Evolutionary conservation across 2,329 filamentous ascomycete genomes (phyloP).

Genomic region (Biscogniauxia mediterranea): DNA sequence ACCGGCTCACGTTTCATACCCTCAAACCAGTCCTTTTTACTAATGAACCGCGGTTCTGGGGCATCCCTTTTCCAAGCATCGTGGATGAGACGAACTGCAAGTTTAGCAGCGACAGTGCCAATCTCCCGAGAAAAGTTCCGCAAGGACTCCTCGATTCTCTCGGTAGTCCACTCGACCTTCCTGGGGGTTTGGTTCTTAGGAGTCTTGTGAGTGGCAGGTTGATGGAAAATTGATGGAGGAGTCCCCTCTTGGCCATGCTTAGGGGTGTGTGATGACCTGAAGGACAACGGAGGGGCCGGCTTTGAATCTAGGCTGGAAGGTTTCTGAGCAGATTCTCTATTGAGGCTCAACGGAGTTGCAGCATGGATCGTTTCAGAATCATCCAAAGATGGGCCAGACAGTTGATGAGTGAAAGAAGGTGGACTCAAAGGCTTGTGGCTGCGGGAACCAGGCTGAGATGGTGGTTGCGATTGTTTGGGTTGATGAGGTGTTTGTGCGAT

Average conservation of each 20-base stretch:
- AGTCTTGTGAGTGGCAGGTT: conserved; percentile 25
- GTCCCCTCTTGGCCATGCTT: conserved; percentile 17
- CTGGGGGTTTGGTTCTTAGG: conserved; percentile 35
- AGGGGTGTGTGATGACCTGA: conserved; percentile 14
- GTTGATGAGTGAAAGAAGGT: conserved; percentile 14
- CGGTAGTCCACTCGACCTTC: conserved; percentile 41
- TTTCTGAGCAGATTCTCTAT: conserved; percentile 19
- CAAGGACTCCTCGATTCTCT: conserved; percentile 43
- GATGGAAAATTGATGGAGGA: conserved; percentile 18
- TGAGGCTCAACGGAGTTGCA: conserved; percentile 19
- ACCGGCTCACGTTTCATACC: conserved; percentile 38
- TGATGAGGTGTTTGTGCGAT: conserved; percentile 8
- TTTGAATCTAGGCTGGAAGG: conserved; percentile 18
- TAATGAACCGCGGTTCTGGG: conserved; percentile 38
- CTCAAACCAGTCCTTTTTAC: conserved; percentile 48
- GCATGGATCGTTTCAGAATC: conserved; percentile 16
- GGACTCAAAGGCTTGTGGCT: conserved; percentile 22
- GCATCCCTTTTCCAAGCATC: conserved; percentile 42
- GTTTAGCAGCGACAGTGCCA: conserved; percentile 43
- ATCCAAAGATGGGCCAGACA: conserved; percentile 10
- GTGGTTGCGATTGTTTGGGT: conserved; percentile 10
- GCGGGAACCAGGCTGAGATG: conserved; percentile 19
- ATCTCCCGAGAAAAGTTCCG: conserved; percentile 42
- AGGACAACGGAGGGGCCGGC: conserved; percentile 10
- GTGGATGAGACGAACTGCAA: conserved; percentile 44